Conservation (phyloP, 208 protist species). For the Crithidia bombi region DNA sequence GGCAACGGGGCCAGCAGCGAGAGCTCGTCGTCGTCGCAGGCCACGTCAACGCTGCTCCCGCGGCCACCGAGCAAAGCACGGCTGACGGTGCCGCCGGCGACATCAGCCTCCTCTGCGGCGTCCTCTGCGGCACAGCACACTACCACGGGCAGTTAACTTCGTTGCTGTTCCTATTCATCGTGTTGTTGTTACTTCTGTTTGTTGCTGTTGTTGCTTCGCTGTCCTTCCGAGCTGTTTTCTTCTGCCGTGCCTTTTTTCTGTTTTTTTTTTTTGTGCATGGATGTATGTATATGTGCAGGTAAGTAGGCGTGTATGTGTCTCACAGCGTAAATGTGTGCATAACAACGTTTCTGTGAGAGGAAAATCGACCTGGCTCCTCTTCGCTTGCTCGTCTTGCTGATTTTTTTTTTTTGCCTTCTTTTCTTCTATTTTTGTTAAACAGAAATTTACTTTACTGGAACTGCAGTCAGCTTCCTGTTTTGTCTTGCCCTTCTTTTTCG, state of each 20-base stretch:
- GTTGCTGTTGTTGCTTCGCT: neutral
- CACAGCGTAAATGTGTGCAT: neutral
- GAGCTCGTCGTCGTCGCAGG: neutral
- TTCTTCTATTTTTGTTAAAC: conserved; percentile 19
- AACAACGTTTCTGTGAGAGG: neutral
- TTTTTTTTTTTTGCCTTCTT: conserved; percentile 22
- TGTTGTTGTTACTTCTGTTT: neutral
- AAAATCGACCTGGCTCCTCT: conserved; percentile 7
- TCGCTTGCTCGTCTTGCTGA: neutral
- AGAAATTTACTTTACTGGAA: neutral
- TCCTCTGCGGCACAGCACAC: neutral
- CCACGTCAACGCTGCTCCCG: conserved; percentile 4
- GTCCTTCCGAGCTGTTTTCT: neutral
- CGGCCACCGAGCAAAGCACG: conserved; percentile 14
- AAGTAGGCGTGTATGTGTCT: neutral
- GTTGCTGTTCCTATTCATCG: neutral
- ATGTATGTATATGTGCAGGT: neutral
- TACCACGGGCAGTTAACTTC: neutral
- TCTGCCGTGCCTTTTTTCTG: neutral
- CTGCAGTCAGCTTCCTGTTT: neutral
- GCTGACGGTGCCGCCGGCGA: neutral
- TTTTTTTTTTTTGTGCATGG: conserved; percentile 20
- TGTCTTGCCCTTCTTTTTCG: conserved; percentile 17
- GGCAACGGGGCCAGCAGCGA: neutral
- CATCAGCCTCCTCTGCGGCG: neutral